Conservation (phyloP, 2,329 filamentous ascomycete species). For the Cladosporium sp. region DNA sequence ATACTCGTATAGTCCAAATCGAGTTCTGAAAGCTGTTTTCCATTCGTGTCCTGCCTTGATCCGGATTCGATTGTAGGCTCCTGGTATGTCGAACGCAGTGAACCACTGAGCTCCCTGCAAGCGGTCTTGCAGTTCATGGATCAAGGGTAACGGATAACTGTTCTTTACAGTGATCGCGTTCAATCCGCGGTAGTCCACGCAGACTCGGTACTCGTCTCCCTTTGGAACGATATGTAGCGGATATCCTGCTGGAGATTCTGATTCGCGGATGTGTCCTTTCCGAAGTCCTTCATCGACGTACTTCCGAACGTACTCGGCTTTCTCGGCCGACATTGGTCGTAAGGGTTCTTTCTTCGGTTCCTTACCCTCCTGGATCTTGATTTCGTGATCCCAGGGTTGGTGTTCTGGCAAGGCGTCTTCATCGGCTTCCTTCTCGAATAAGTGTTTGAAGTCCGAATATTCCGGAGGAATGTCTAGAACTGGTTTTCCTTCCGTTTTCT, state of each 20-base stretch:
- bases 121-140: not conserved
- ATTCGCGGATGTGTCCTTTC: not conserved
- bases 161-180: constrained; percentile 5
- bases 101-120: constrained; percentile 4
- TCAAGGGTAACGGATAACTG: not conserved
- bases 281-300: not conserved
- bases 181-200: not conserved
- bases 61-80: not conserved
- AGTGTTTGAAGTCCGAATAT: not conserved
- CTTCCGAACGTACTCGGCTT: not conserved
- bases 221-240: not conserved
- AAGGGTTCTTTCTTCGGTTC: not conserved
- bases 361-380: not conserved
- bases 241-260: not conserved
- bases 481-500: not conserved
- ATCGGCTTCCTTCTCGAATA: not conserved
- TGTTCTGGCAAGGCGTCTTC: not conserved
- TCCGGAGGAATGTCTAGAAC: not conserved
- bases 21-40: constrained; percentile 27
- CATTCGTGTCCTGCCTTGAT: not conserved
- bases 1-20: constrained; percentile 34
- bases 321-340: not conserved
- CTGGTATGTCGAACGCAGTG: not conserved
- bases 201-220: not conserved
- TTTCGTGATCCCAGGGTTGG: not conserved